Base-by-base conservation (phyloP, 805 yeast species). In the Aciculoconidium aculeatum region DNA sequence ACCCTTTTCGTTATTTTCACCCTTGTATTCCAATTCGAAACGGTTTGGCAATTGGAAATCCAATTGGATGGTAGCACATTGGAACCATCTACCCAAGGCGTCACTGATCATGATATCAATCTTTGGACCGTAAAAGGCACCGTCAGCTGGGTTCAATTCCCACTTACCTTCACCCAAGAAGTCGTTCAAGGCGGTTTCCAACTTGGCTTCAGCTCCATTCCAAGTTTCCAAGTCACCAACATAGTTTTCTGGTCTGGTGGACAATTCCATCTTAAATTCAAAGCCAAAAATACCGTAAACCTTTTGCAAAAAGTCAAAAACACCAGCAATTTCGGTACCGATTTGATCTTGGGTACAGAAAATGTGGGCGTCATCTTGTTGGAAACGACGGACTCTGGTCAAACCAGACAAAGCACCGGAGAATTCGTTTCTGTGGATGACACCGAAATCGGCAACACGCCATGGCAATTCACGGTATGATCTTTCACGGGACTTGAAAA, bases 371-470 rank as follows among this genome's bases (percentile, higher is more conserved):
- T 90, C 98, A 61, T 90, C 98, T 68, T 90, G 98, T 64, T 90
- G 98, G 83, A 90, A 90, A 64, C 97, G 79, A 67, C 98, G 83
- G 26, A 92, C 97, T 67, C 98, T 82, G 33, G 98, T 92, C 58
- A 90, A 77, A 19, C 70, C 70, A 23, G 96, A 77, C 44, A 90
- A 70, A 8, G 97, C 96, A 62, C 97, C 97, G 23, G 92, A 78
- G 47, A 81, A 84, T 63, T 90, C 98, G 59, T 90, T 90, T 71
- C 98, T 80, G 69, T 90, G 98, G 45, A 90, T 72, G 31, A 90
- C 96, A 62, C 96, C 96, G 43, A 88, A 88, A 61, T 90, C 98
- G 36, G 97, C 96, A 64, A 86, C 94, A 71, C 98, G 83, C 94
- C 95, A 83, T 51, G 98, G 98, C 58, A 90, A 70, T 62, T 92